phyloP scores from a whole-genome alignment of 108 stramenopile genomes.

The Ochromonas danica region DNA sequence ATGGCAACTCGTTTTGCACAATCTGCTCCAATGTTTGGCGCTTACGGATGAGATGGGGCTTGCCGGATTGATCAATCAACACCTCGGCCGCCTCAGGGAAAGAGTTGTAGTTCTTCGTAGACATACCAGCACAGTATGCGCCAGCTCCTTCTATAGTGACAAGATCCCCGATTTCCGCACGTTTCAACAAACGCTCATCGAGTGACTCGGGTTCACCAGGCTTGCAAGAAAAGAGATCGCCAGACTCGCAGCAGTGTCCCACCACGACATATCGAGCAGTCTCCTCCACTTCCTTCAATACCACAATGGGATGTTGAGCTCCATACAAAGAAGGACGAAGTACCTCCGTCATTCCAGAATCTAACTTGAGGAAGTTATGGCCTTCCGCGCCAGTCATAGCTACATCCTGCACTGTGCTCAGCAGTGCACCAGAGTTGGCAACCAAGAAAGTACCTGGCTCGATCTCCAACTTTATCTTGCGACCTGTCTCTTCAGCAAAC shows the following conservation, averaged over 20 bases:
- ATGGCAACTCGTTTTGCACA: slow-evolving; percentile 67
- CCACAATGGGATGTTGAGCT: slow-evolving; percentile 86
- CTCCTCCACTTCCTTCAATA: slow-evolving; percentile 46
- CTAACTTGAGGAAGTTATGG: slow-evolving; percentile 80
- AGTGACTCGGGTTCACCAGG: slow-evolving; percentile 87
- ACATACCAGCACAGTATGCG: slow-evolving; percentile 94
- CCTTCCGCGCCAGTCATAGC: slow-evolving; percentile 37
- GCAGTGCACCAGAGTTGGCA: slow-evolving; percentile 89
- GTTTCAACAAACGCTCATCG: slow-evolving; percentile 70
- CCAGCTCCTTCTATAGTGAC: slow-evolving; percentile 91
- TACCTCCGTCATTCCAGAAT: slow-evolving; percentile 97
- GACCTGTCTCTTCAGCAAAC: slow-evolving; percentile 77
- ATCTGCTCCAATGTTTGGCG: slow-evolving; percentile 82
- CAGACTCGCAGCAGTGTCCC: slow-evolving; percentile 97
- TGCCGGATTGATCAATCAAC: slow-evolving; percentile 43
- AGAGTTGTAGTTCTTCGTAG: slow-evolving; percentile 95
- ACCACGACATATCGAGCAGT: slow-evolving; percentile 76
- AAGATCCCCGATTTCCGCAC: slow-evolving; percentile 82
- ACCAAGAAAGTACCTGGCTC: slow-evolving; percentile 97
- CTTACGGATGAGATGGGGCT: slow-evolving; percentile 23
- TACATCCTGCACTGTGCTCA: slow-evolving; percentile 81
- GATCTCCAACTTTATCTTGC: slow-evolving; percentile 85
- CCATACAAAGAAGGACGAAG: slow-evolving; percentile 92
- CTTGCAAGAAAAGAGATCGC: slow-evolving; percentile 90
- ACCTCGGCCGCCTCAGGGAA: slow-evolving; percentile 96